These are phyloP conservation scores for Alternaria gaisen DNA, from an alignment of 2,329 filamentous ascomycete genomes.

Conservation along the genomic window DNA sequence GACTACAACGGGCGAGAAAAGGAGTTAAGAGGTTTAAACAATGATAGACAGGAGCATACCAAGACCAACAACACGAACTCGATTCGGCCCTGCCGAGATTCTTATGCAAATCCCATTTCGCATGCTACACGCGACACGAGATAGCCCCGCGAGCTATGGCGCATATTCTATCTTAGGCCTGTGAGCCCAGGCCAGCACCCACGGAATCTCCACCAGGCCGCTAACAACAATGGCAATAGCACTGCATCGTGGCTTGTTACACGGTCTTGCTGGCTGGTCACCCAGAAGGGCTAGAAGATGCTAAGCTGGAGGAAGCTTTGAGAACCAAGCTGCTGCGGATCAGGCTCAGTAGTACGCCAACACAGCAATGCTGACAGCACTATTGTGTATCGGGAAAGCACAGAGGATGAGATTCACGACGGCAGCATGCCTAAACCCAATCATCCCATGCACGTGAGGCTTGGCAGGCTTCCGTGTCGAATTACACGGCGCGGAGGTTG, in stretches of 20 bases:
- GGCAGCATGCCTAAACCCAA: background rate
- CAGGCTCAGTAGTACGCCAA: background rate
- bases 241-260: constrained; percentile 21
- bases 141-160: constrained; percentile 5
- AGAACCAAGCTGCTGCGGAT: background rate
- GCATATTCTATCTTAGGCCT: constrained; percentile 10
- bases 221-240: constrained; percentile 16
- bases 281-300: constrained; percentile 12
- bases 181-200: background rate
- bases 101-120: constrained; percentile 15
- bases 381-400: constrained; percentile 1
- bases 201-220: constrained; percentile 4
- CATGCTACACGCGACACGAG: constrained; percentile 8
- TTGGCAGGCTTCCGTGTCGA: constrained; percentile 12
- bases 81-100: constrained; percentile 1
- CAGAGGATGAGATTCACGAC: background rate
- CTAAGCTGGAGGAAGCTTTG: constrained; percentile 6
- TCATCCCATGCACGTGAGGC: constrained; percentile 8
- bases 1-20: background rate
- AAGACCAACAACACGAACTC: background rate
- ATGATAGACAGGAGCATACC: constrained; percentile 1
- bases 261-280: constrained; percentile 14
- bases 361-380: constrained; percentile 10
- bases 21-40: background rate
- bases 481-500: constrained; percentile 8